A percentile compares a stretch with the other conserved stretches of the same genome.
phyloP scores from a whole-genome alignment of 2,329 filamentous ascomycete species.

The Coniochaeta hoffmannii region DNA sequence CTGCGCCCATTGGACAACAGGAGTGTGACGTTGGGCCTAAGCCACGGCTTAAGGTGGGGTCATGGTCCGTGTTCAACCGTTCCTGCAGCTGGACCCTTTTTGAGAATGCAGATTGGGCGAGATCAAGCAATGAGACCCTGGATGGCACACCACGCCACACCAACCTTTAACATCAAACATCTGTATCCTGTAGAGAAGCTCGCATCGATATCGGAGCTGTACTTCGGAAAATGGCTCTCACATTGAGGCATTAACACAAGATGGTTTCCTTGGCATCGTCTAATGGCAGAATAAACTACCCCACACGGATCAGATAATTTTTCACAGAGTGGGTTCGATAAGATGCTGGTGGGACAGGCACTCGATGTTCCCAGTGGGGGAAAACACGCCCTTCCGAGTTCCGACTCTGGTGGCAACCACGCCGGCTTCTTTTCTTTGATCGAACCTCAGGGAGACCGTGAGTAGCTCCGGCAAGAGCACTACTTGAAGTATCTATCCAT shows the following conservation, averaged over 20 bases:
- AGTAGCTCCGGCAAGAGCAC: not conserved
- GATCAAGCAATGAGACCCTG: not conserved
- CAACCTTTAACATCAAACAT: too few species aligned
- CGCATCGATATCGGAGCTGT: too few species aligned
- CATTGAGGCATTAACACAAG: not conserved
- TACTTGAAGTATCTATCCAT: not conserved
- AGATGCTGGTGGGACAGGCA: not conserved
- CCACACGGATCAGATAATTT: not conserved
- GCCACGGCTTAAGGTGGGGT: not conserved
- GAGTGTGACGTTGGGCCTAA: not conserved
- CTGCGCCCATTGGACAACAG: not conserved
- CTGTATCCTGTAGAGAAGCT: too few species aligned
- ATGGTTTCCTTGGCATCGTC: not conserved
- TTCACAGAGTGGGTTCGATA: not conserved
- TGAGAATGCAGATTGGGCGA: not conserved
- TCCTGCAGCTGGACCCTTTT: conserved; percentile 1
- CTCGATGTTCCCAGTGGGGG: not conserved
- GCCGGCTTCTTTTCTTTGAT: not conserved
- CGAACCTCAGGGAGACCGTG: too few species aligned
- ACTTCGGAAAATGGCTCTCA: too few species aligned
- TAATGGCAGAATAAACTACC: too few species aligned
- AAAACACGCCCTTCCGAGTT: too few species aligned
- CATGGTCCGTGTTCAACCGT: not conserved
- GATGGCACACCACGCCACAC: not conserved
- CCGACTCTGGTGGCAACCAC: too few species aligned